These are phyloP conservation scores for Cercospora zeina DNA, from an alignment of 2,329 filamentous ascomycete genomes.

Conservation along the genomic window DNA sequence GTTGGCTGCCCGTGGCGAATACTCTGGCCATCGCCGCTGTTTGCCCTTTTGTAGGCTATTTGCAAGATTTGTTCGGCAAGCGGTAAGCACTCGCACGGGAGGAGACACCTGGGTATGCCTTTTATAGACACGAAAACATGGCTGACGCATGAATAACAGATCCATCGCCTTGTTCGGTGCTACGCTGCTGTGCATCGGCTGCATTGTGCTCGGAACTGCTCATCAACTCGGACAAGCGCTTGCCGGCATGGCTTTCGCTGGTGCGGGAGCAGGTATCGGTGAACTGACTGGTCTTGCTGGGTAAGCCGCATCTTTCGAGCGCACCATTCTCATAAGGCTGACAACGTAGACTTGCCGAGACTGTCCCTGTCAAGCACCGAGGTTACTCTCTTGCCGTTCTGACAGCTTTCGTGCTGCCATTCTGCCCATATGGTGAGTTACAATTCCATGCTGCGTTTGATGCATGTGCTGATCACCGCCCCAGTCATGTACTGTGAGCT, in stretches of 20 bases:
- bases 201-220: constrained; percentile 60
- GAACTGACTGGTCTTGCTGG: constrained; percentile 68
- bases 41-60: constrained; percentile 64
- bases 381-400: constrained; percentile 33
- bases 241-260: constrained; percentile 61
- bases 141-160: background rate
- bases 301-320: background rate
- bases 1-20: constrained; percentile 46
- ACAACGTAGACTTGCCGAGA: constrained; percentile 27
- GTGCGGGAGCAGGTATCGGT: constrained; percentile 65
- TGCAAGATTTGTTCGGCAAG: constrained; percentile 64
- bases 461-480: background rate
- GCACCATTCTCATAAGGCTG: background rate
- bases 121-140: no score
- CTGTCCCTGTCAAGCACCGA: constrained; percentile 32
- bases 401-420: constrained; percentile 52
- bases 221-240: constrained; percentile 49
- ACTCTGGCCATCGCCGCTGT: constrained; percentile 57
- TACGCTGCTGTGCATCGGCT: constrained; percentile 56
- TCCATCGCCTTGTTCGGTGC: constrained; percentile 60
- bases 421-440: constrained; percentile 52
- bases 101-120: no score
- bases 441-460: background rate
- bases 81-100: constrained; percentile 36
- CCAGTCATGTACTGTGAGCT: constrained; percentile 60